A percentile compares a stretch with the other conserved stretches of the same genome.
Conservation (phyloP, 2,329 filamentous ascomycete genomes). For the Fusarium vanettenii region DNA sequence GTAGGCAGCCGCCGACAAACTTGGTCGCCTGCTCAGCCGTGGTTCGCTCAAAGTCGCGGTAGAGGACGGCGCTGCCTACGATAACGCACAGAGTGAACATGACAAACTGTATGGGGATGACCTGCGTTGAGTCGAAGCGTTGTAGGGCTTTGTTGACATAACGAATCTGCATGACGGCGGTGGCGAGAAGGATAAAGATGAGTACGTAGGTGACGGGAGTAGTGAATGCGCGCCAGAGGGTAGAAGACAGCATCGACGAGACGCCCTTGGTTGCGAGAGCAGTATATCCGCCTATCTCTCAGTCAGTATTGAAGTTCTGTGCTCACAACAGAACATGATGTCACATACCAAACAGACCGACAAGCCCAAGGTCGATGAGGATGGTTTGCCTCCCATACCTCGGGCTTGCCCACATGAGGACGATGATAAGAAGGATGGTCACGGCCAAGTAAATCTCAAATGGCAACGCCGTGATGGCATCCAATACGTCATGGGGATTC, state of each 20-base stretch:
- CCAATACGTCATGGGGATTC: conserved; percentile 90
- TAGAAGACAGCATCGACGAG: conserved; percentile 92
- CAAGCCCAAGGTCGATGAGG: conserved; percentile 90
- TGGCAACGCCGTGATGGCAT: conserved; percentile 85
- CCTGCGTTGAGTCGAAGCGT: conserved; percentile 95
- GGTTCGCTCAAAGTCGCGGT: conserved; percentile 92
- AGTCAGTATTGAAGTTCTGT: conserved; percentile 18
- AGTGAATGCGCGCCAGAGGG: conserved; percentile 86
- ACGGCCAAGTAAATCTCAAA: conserved; percentile 92
- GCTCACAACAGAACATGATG: conserved; percentile 2
- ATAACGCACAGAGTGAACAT: conserved; percentile 97
- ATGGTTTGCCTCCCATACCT: conserved; percentile 88
- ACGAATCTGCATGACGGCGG: conserved; percentile 95
- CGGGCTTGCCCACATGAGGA: conserved; percentile 84
- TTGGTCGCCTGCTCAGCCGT: conserved; percentile 79
- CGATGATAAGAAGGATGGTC: conserved; percentile 77
- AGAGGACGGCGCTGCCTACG: conserved; percentile 90
- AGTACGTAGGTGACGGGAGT: conserved; percentile 93
- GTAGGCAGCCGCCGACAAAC: conserved; percentile 88
- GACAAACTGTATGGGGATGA: conserved; percentile 98
- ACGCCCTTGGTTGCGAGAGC: conserved; percentile 96
- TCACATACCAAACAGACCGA: conserved; percentile 86
- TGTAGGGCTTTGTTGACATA: conserved; percentile 92
- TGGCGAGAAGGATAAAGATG: conserved; percentile 80
- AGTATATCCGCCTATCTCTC: conserved; percentile 85